These are phyloP conservation scores for Hansfordia pulvinata DNA, from an alignment of 2,329 filamentous ascomycete species.

Conservation along the genomic window DNA sequence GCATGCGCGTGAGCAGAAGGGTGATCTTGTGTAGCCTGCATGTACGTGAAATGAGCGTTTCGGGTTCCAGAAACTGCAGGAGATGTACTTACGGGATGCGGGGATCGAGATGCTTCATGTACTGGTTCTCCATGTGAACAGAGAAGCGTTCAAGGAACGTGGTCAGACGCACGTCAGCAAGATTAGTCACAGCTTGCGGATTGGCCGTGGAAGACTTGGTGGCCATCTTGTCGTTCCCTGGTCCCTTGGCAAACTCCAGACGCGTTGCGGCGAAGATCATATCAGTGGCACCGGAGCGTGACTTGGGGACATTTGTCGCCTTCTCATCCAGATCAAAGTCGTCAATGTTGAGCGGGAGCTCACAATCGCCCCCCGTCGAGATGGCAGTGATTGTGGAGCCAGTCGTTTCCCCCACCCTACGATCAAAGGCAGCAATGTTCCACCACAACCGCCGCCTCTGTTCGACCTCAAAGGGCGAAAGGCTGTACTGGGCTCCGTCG, in stretches of 20 bases:
- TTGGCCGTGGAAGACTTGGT: constrained; percentile 14
- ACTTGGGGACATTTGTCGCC: constrained; percentile 36
- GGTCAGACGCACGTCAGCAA: constrained; percentile 34
- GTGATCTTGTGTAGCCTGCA: constrained; percentile 38
- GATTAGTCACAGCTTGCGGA: constrained; percentile 28
- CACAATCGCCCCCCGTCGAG: constrained; percentile 38
- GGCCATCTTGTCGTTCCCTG: constrained; percentile 30
- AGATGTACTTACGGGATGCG: constrained; percentile 28
- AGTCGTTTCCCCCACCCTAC: constrained; percentile 53
- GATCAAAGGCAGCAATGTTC: constrained; percentile 56
- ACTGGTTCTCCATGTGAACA: constrained; percentile 39
- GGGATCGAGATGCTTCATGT: constrained; percentile 40
- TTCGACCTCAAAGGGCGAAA: constrained; percentile 50
- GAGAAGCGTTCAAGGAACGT: constrained; percentile 39
- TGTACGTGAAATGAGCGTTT: background rate
- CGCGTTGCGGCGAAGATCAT: constrained; percentile 46
- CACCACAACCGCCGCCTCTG: constrained; percentile 63
- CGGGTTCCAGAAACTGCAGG: background rate
- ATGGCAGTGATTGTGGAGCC: constrained; percentile 43
- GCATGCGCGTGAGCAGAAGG: constrained; percentile 39
- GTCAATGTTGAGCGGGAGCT: constrained; percentile 46
- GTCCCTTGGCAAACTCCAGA: constrained; percentile 41
- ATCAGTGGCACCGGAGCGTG: constrained; percentile 39
- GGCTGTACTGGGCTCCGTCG: constrained; percentile 37
- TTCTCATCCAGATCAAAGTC: constrained; percentile 44